Conservation (phyloP, 2,329 filamentous ascomycete species). For the Endoconidiophora laricicola region DNA sequence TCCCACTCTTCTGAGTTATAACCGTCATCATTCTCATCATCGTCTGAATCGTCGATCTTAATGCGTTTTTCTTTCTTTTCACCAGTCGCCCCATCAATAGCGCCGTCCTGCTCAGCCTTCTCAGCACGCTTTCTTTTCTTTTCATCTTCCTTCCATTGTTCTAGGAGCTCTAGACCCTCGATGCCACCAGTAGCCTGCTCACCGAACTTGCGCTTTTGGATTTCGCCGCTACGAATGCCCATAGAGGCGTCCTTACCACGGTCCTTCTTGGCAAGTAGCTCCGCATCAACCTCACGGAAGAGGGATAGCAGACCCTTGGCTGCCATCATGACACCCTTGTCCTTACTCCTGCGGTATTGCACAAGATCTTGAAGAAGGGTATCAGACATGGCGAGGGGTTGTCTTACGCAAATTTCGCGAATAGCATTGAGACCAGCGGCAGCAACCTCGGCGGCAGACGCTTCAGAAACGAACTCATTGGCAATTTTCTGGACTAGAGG, state of each 20-base stretch:
- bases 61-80: slow-evolving; percentile 19
- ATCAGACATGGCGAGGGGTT: slow-evolving; percentile 91
- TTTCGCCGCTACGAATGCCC: slow-evolving; percentile 57
- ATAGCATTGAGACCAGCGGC: slow-evolving; percentile 89
- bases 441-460: slow-evolving; percentile 75
- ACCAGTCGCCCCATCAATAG: slow-evolving; percentile 42
- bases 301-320: slow-evolving; percentile 80
- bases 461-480: slow-evolving; percentile 96
- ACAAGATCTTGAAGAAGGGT: slow-evolving; percentile 91
- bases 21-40: slow-evolving; percentile 44
- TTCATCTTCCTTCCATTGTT: slow-evolving; percentile 88
- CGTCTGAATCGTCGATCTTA: slow-evolving; percentile 21
- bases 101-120: slow-evolving; percentile 44
- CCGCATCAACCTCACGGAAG: slow-evolving; percentile 79
- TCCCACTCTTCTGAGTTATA: slow-evolving; percentile 44
- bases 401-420: slow-evolving; percentile 78
- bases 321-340: slow-evolving; percentile 98
- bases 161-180: slow-evolving; percentile 79
- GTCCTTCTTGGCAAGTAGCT: slow-evolving; percentile 77
- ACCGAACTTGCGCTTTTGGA: slow-evolving; percentile 64
- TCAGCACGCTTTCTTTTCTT: slow-evolving; percentile 55
- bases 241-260: slow-evolving; percentile 84
- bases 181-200: slow-evolving; percentile 68
- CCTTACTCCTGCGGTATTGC: slow-evolving; percentile 91
- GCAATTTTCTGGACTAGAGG: slow-evolving; percentile 89